Evolutionary conservation across 345 rosid genomes (phyloP).

Genomic region (Zanthoxylum bungeanum): DNA sequence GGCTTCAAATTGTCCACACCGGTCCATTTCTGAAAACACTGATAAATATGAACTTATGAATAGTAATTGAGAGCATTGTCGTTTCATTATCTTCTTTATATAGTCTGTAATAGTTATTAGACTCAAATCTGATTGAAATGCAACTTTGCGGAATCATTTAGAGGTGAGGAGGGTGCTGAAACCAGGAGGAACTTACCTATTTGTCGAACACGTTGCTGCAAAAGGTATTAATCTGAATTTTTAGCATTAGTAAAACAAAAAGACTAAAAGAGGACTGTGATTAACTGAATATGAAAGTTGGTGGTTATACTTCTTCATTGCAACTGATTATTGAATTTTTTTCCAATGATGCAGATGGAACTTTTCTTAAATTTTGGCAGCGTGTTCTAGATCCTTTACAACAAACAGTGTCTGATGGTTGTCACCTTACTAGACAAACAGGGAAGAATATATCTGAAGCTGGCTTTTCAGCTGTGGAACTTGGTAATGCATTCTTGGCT

Average conservation of each 20-base stretch:
- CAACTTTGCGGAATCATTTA: conserved; percentile 17
- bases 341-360: conserved; percentile 55
- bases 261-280: neutral
- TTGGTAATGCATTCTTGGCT: conserved; percentile 37
- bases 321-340: neutral
- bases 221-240: conserved; percentile 43
- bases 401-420: conserved; percentile 62
- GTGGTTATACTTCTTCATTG: neutral
- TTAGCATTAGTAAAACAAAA: neutral
- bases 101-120: neutral
- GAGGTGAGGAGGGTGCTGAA: conserved; percentile 78
- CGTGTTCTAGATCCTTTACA: conserved; percentile 66
- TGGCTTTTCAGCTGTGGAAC: conserved; percentile 53
- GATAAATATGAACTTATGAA: too few relatives aligned
- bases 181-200: conserved; percentile 73
- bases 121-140: neutral
- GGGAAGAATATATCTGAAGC: conserved; percentile 57
- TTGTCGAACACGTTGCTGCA: conserved; percentile 90
- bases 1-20: too few relatives aligned
- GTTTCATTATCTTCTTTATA: neutral
- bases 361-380: conserved; percentile 55
- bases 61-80: neutral
- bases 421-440: conserved; percentile 69
- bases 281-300: neutral
- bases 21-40: too few relatives aligned